Evolutionary conservation across 441 rosid genomes (phyloP), one percentile per base, ranked within the genome.

Genomic region (Codiaeum variegatum): DNA sequence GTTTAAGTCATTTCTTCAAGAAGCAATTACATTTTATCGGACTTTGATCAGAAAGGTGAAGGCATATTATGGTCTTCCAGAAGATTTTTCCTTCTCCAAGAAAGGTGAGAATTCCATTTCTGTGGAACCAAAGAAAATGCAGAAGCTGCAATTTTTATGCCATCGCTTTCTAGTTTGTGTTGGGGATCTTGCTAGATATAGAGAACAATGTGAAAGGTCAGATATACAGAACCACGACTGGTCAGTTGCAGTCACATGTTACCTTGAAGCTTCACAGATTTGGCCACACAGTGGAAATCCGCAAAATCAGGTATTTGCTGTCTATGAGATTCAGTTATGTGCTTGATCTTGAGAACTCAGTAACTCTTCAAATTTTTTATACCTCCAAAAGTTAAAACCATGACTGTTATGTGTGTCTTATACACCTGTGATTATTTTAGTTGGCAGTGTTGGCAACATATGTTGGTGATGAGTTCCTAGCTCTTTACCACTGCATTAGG

Each of bases 271-370:
- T 71, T 83, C 86, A 68, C 76, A 69, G 73, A 81, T 85, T 75
- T 92, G 96, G 91, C 97, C 97, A 19, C 87, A 89, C 67, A 82
- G 97, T 75, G 99, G 98, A 29, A 92, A 90, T 80, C 94, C 97
- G 24, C 99, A 94, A 70, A 94, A 94, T 82, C 98, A 92, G 93
- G 99, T 90, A 71, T 42, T 59, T 64, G 51, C 24, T 36, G 29
- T 62, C 28, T 5, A 32, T 54, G 32, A 70, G 68, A n/a, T 31
- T 54, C 9, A 40, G 55, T 55, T 52, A 24, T 46, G 29, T 72
- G 66, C 59, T 75, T 75, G 54, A 29, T 40, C 59, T 51, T 46
- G 36, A 15, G 70, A 65, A 66, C 51, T 65, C 29, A 55, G 21
- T 73, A 77, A 29, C 29, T 73, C 55, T 66, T 38, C 31, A 24